A percentile compares a stretch with the other conserved stretches of the same genome.
phyloP scores from a whole-genome alignment of 2,329 filamentous ascomycete species.

The Penicillium sp. region DNA sequence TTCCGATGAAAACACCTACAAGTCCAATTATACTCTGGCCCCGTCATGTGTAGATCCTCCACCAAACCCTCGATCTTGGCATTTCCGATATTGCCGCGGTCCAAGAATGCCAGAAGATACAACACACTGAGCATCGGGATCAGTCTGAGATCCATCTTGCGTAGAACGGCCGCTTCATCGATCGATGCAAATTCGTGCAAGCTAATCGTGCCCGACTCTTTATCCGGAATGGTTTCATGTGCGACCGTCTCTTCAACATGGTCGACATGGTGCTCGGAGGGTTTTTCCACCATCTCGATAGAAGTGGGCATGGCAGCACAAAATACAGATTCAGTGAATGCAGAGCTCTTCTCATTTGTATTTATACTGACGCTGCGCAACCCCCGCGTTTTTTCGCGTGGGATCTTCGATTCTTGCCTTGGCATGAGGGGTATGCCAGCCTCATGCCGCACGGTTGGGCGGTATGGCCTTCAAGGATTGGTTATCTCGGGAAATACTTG shows the following conservation, averaged over 20 bases:
- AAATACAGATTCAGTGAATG: background rate
- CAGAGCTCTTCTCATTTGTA: background rate
- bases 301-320: background rate
- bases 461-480: background rate
- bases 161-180: conserved; percentile 22
- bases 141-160: conserved; percentile 29
- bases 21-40: conserved; percentile 32
- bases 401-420: background rate
- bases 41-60: conserved; percentile 29
- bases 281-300: background rate
- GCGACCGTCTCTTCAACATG: background rate
- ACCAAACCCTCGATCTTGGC: conserved; percentile 34
- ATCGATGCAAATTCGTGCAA: conserved; percentile 8
- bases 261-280: background rate
- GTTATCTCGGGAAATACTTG: background rate
- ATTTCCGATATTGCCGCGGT: conserved; percentile 38
- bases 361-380: background rate
- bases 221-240: conserved; percentile 4
- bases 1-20: conserved; percentile 14
- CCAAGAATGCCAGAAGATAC: conserved; percentile 34
- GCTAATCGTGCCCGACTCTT: conserved; percentile 4
- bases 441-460: background rate
- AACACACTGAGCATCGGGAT: conserved; percentile 28
- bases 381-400: background rate
- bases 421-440: background rate